Evolutionary conservation across 148 eudicot species (phyloP).

Genomic region (Rhododendron simsii): DNA sequence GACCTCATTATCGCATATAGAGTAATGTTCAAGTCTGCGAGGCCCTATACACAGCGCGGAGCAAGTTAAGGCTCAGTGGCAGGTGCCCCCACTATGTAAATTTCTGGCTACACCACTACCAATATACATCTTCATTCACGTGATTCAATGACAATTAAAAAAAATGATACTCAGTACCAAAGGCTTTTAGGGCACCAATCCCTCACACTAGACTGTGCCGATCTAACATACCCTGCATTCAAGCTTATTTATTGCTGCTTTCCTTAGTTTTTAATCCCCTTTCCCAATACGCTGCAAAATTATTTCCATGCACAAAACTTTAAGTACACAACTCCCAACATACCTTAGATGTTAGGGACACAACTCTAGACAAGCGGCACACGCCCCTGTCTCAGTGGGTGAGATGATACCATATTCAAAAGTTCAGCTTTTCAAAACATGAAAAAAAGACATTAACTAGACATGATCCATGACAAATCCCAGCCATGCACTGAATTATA

Average conservation of each 20-base stretch:
- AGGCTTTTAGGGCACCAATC: neutral
- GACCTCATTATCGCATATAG: neutral
- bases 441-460: neutral
- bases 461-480: neutral
- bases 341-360: neutral
- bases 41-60: neutral
- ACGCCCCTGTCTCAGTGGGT: neutral
- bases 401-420: neutral
- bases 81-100: neutral
- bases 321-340: neutral
- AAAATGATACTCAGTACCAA: neutral
- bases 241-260: too few relatives aligned
- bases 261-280: too few relatives aligned
- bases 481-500: neutral
- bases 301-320: neutral
- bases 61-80: too few relatives aligned
- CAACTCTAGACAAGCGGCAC: neutral
- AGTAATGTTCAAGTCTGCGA: neutral
- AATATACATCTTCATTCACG: neutral
- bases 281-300: neutral
- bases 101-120: neutral
- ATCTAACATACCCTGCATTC: neutral
- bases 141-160: neutral
- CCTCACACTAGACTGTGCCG: neutral
- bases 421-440: neutral